These are phyloP conservation scores for Puccinellia tenuiflora DNA, from an alignment of 176 grass and related monocot species.

Conservation along the genomic window DNA sequence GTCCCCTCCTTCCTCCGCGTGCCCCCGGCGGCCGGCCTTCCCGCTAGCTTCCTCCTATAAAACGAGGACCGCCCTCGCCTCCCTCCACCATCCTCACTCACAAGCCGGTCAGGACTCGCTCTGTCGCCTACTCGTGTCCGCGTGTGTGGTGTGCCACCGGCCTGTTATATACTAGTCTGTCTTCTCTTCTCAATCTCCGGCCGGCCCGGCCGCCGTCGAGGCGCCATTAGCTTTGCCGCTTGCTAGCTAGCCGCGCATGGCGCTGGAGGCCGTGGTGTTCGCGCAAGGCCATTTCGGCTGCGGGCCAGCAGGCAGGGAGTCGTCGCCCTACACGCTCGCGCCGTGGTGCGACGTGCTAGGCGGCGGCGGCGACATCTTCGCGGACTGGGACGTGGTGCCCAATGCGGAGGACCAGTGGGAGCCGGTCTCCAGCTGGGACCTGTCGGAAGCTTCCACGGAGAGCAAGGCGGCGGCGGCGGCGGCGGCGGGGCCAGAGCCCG, in stretches of 20 bases:
- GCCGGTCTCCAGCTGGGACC: conserved; percentile 27
- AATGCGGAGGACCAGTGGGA: conserved; percentile 53
- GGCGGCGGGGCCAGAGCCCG: neutral
- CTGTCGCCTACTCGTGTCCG: neutral
- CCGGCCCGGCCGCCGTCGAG: no score
- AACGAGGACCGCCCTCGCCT: neutral
- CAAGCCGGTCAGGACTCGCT: neutral
- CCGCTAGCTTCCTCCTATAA: conserved; percentile 20
- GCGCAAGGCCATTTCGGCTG: conserved; percentile 53
- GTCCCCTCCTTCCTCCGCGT: conserved; percentile 1
- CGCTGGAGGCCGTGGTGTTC: conserved; percentile 84
- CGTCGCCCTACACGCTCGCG: conserved; percentile 25
- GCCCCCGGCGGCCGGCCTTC: neutral
- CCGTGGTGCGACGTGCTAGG: conserved; percentile 35
- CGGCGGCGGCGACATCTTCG: neutral
- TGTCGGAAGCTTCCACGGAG: conserved; percentile 30
- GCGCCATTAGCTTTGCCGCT: neutral
- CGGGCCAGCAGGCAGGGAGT: conserved; percentile 16
- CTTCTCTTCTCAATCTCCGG: neutral
- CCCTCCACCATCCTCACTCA: no score
- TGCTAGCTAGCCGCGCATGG: conserved; percentile 34
- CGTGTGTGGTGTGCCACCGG: no score
- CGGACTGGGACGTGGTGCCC: neutral
- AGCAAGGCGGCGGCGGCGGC: neutral
- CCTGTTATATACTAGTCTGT: no score